A percentile compares a stretch with the other conserved stretches of the same genome.
These are phyloP conservation scores for Hordeum marinum DNA, from an alignment of 176 grass and related monocot genomes.

Conservation along the genomic window DNA sequence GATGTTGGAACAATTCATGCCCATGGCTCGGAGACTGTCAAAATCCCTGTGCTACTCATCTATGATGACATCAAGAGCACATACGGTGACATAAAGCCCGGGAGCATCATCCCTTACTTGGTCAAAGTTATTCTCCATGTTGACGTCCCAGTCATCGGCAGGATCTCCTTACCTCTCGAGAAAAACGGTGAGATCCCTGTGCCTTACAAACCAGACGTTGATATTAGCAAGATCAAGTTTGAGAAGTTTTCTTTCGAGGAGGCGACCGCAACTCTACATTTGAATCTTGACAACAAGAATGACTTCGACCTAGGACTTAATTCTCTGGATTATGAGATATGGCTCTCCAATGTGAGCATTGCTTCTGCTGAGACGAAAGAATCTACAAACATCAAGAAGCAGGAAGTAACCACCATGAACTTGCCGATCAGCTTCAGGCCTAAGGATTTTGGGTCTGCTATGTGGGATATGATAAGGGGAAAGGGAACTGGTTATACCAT, in stretches of 20 bases:
- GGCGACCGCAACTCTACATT: slow-evolving; percentile 53
- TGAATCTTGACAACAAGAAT: slow-evolving; percentile 91
- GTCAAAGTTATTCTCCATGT: slow-evolving; percentile 61
- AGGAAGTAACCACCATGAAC: slow-evolving; percentile 64
- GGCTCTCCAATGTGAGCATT: slow-evolving; percentile 70
- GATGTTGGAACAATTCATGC: slow-evolving; percentile 73
- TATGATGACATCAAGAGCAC: slow-evolving; percentile 65
- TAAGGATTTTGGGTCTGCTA: slow-evolving; percentile 88
- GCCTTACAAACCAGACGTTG: slow-evolving; percentile 74
- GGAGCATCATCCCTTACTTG: slow-evolving; percentile 83
- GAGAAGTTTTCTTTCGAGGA: slow-evolving; percentile 75
- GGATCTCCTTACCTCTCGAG: slow-evolving; percentile 74
- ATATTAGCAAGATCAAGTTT: slow-evolving; percentile 72
- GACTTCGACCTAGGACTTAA: slow-evolving; percentile 86
- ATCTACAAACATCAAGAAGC: slow-evolving; percentile 57
- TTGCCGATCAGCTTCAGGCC: slow-evolving; percentile 81
- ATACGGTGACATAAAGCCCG: slow-evolving; percentile 68
- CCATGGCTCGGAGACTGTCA: slow-evolving; percentile 59
- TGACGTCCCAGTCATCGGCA: slow-evolving; percentile 71
- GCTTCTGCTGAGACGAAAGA: slow-evolving; percentile 60
- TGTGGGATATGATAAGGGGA: slow-evolving; percentile 97
- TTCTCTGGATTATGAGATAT: slow-evolving; percentile 71
- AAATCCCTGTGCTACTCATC: slow-evolving; percentile 47
- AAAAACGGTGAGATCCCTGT: slow-evolving; percentile 82
- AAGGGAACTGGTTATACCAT: slow-evolving; percentile 80